These are phyloP conservation scores for Hypholoma sublateritium DNA, from an alignment of 768 basidiomycete genomes.

Conservation along the genomic window DNA sequence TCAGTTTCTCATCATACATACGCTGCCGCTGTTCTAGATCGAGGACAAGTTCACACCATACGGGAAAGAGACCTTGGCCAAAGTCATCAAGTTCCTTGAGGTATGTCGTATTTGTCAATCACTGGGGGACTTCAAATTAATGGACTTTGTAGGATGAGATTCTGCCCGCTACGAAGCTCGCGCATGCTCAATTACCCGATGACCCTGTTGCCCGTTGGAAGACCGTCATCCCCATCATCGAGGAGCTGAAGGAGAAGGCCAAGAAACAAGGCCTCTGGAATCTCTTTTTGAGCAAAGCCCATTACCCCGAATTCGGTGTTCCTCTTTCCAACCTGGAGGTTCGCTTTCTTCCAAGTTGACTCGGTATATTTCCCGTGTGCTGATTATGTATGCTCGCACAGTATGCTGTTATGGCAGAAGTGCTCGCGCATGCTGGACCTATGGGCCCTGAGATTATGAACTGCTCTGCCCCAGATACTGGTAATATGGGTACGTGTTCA, in stretches of 20 bases:
- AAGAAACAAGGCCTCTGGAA: slow-evolving; percentile 94
- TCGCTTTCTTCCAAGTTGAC: neutral
- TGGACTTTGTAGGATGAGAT: slow-evolving; percentile 73
- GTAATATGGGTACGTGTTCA: slow-evolving; percentile 82
- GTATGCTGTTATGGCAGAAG: slow-evolving; percentile 98
- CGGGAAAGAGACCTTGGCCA: slow-evolving; percentile 84
- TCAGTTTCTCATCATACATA: neutral
- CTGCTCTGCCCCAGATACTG: slow-evolving; percentile 96
- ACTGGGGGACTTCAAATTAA: neutral
- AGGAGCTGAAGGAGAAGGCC: slow-evolving; percentile 85
- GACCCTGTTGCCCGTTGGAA: slow-evolving; percentile 81
- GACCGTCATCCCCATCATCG: slow-evolving; percentile 77
- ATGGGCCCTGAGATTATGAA: slow-evolving; percentile 87
- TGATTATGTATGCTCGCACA: slow-evolving; percentile 26
- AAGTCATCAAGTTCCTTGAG: slow-evolving; percentile 82
- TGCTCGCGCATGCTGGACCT: slow-evolving; percentile 82
- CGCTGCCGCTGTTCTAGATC: slow-evolving; percentile 41
- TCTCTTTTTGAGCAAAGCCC: slow-evolving; percentile 90
- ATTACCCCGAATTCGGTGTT: slow-evolving; percentile 88
- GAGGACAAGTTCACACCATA: slow-evolving; percentile 92
- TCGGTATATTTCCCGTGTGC: neutral
- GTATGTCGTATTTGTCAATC: slow-evolving; percentile 34
- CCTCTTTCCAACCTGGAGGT: slow-evolving; percentile 95
- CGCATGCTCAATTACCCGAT: slow-evolving; percentile 77
- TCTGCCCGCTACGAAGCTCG: slow-evolving; percentile 73